Percentiles rank a stretch among this genome's conserved stretches.
These are phyloP conservation scores for Madurella mycetomatis DNA, from an alignment of 2,329 filamentous ascomycete genomes.

Conservation along the genomic window DNA sequence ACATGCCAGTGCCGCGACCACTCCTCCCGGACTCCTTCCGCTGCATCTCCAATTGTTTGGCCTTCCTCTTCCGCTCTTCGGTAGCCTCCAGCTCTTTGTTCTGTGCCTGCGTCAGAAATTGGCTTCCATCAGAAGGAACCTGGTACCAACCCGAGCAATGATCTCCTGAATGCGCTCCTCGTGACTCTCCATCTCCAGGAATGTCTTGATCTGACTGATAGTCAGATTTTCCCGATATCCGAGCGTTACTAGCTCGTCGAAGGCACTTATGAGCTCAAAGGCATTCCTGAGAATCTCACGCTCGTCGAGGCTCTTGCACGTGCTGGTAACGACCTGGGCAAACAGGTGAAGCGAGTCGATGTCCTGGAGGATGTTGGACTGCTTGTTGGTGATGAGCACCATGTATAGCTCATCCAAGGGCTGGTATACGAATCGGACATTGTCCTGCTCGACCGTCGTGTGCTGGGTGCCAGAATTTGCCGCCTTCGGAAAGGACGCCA, in stretches of 20 bases:
- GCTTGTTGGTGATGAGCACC: slow-evolving; percentile 98
- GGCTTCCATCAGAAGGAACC: not conserved
- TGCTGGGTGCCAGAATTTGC: slow-evolving; percentile 95
- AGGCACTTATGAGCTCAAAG: slow-evolving; percentile 92
- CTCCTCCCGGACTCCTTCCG: slow-evolving; percentile 88
- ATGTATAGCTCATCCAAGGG: slow-evolving; percentile 99
- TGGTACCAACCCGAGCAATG: slow-evolving; percentile 67
- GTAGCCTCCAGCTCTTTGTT: slow-evolving; percentile 99
- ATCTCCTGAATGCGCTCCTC: slow-evolving; percentile 99
- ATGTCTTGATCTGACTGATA: slow-evolving; percentile 96
- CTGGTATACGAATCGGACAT: slow-evolving; percentile 99
- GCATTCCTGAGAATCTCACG: slow-evolving; percentile 92
- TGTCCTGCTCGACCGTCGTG: slow-evolving; percentile 97
- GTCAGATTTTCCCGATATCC: slow-evolving; percentile 96
- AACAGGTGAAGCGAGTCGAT: slow-evolving; percentile 98
- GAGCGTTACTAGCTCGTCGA: slow-evolving; percentile 93
- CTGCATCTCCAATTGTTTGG: slow-evolving; percentile 98
- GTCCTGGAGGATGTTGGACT: slow-evolving; percentile 98
- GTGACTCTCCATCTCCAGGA: slow-evolving; percentile 98
- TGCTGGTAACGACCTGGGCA: slow-evolving; percentile 92
- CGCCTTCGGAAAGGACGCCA: slow-evolving; percentile 96
- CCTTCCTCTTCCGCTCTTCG: slow-evolving; percentile 96
- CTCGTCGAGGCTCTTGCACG: slow-evolving; percentile 94
- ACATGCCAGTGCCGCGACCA: slow-evolving; percentile 57
- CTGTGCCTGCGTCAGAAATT: slow-evolving; percentile 38